phyloP scores from a whole-genome alignment of 768 basidiomycete species.

The Serendipita indica region DNA sequence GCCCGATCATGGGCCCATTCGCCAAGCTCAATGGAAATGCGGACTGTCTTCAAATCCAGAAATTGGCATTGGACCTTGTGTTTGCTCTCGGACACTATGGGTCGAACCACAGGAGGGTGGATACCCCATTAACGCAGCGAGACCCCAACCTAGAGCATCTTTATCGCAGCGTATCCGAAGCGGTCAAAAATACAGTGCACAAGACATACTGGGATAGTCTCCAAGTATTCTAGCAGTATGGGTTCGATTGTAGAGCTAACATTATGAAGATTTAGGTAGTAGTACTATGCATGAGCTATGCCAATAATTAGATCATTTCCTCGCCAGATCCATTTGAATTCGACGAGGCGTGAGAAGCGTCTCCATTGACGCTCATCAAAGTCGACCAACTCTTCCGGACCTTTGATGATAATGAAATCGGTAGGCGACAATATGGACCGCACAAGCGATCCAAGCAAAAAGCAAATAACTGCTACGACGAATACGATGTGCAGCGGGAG shows the following conservation, averaged over 20 bases:
- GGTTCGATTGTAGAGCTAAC: not conserved
- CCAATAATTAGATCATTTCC: not conserved
- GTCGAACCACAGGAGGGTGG: not conserved
- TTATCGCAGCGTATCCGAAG: not conserved
- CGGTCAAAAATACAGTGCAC: not conserved
- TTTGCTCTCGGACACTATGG: not conserved
- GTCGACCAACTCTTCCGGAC: conserved; percentile 31
- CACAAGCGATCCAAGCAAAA: conserved; percentile 80
- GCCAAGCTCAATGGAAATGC: conserved; percentile 38
- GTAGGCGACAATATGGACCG: conserved; percentile 79
- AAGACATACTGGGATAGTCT: not conserved
- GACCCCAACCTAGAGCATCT: not conserved
- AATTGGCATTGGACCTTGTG: conserved; percentile 52
- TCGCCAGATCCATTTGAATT: conserved; percentile 50
- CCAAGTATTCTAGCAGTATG: no score
- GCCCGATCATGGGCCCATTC: conserved; percentile 64
- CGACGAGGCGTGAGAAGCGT: conserved; percentile 67
- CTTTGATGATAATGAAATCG: conserved; percentile 47
- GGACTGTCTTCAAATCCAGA: conserved; percentile 25
- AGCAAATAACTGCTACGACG: conserved; percentile 69
- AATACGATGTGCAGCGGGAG: conserved; percentile 45
- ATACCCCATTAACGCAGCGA: no score
- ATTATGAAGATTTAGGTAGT: not conserved
- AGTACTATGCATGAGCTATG: conserved; percentile 1
- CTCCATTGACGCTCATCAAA: conserved; percentile 49